Evolutionary conservation across 805 yeast genomes (phyloP), one percentile per base, ranked within the genome.

Genomic region (Pichia phayaonensis): DNA sequence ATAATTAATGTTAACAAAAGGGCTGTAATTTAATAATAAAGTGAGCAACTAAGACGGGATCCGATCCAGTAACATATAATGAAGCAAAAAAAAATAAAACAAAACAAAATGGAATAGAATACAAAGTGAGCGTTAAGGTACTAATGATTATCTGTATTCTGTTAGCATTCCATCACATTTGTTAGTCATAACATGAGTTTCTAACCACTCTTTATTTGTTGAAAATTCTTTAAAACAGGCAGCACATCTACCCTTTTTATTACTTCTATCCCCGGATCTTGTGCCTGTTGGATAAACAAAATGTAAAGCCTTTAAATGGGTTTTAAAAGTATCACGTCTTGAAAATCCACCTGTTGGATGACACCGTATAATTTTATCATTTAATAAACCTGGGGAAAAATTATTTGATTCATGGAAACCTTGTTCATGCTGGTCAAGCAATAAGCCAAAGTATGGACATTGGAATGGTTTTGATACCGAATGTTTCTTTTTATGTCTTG

Each of bases 321-420:
- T 79, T 57, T 77, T 77, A 61, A 75, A 77, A 8, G 84, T 78
- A 59, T 79, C 84, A 58, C 83, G 69, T 59, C 84, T 68, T 7
- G 83, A 76, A 57, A 79, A 79, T 4, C 80, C 81, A 8, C 83
- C 84, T 22, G 73, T 75, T 20, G 80, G 76, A 58, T 78, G 83
- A 54, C 84, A 79, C 54, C 72, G 70, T 47, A 70, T 60, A 2
- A 67, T 67, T 16, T 44, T 18, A 16, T 29, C 29, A 24, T 31
- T 16, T 38, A 34, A 18, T 44, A 42, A 16, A 24, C 40, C 40
- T 21, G 34, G 4, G 16, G n/a, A 29, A 8, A 42, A 13, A 18
- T 8, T 24, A 7, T 48, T 20, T 26, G n/a, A 3, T 3, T 29
- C 44, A 39, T 38, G 8, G 18, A 10, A 36, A 36, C n/a, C n/a